Evolutionary conservation across 495 filamentous ascomycete species (phyloP).

Genomic region (Xylaria venustula): DNA sequence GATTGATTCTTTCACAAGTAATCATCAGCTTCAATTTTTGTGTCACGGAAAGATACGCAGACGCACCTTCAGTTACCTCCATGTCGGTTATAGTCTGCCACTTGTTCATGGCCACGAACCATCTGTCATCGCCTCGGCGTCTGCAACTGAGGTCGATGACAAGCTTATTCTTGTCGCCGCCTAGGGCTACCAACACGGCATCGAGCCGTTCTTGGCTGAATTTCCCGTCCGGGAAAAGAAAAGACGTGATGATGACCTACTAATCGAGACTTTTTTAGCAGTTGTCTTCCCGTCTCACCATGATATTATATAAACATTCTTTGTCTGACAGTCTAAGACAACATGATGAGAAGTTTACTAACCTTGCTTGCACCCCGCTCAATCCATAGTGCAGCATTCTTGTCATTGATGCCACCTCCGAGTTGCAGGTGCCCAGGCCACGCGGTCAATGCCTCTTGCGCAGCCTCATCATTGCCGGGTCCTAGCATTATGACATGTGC

Average conservation of each 20-base stretch:
- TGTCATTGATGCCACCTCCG: slow-evolving; percentile 84
- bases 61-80: slow-evolving; percentile 79
- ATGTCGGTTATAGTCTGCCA: slow-evolving; percentile 97
- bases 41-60: not conserved
- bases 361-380: slow-evolving; percentile 88
- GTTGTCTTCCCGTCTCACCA: not conserved
- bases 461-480: slow-evolving; percentile 77
- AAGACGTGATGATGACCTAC: slow-evolving; percentile 82
- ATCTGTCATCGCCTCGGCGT: slow-evolving; percentile 62
- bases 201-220: slow-evolving; percentile 75
- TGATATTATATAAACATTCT: too few species aligned
- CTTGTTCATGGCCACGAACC: slow-evolving; percentile 97
- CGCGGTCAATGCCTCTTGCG: slow-evolving; percentile 66
- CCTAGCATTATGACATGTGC: slow-evolving; percentile 97
- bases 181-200: slow-evolving; percentile 67
- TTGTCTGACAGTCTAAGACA: too few species aligned
- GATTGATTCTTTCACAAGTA: slow-evolving; percentile 63
- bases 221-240: slow-evolving; percentile 76
- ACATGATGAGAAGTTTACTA: slow-evolving; percentile 20
- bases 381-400: slow-evolving; percentile 85
- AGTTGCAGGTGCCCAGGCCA: slow-evolving; percentile 83
- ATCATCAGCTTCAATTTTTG: slow-evolving; percentile 4
- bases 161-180: slow-evolving; percentile 71
- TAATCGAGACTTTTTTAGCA: not conserved
- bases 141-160: slow-evolving; percentile 95